Evolutionary conservation across 306 rosid genomes (phyloP).

Genomic region (Vigna angularis): DNA sequence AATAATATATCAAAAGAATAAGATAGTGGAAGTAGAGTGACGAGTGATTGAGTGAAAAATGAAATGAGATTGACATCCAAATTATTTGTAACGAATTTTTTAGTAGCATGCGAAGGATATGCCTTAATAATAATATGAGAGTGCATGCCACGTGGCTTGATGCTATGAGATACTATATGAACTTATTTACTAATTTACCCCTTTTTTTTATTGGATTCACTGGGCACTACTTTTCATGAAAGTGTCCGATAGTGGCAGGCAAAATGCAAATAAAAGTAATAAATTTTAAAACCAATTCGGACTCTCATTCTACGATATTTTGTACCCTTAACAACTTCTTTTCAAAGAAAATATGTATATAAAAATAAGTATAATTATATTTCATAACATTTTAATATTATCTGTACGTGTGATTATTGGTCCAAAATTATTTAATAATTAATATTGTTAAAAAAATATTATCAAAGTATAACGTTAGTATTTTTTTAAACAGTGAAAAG

Average conservation of each 20-base stretch:
- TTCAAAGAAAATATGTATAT: too few species aligned
- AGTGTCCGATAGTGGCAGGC: conserved; percentile 52
- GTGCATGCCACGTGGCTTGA: conserved; percentile 33
- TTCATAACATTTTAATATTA: too few species aligned
- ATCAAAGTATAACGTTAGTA: too few species aligned
- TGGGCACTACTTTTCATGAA: conserved; percentile 54
- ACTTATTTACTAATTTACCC: conserved; percentile 35
- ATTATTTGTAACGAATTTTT: conserved; percentile 11
- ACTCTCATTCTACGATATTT: too few species aligned
- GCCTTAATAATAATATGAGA: not conserved
- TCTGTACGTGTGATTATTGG: too few species aligned
- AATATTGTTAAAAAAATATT: too few species aligned
- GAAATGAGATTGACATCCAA: conserved; percentile 8
- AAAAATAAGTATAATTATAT: too few species aligned
- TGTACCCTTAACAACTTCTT: too few species aligned
- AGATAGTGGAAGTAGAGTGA: not conserved
- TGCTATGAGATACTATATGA: not conserved
- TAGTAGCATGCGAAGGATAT: not conserved
- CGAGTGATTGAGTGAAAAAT: not conserved
- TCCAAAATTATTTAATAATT: too few species aligned
- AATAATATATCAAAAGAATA: not conserved
- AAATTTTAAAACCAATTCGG: too few species aligned
- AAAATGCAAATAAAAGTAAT: conserved; percentile 34
- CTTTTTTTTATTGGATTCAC: conserved; percentile 33
- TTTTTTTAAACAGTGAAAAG: too few species aligned